phyloP scores from a whole-genome alignment of 352 stramenopile genomes.

The Phytopythium montanum region DNA sequence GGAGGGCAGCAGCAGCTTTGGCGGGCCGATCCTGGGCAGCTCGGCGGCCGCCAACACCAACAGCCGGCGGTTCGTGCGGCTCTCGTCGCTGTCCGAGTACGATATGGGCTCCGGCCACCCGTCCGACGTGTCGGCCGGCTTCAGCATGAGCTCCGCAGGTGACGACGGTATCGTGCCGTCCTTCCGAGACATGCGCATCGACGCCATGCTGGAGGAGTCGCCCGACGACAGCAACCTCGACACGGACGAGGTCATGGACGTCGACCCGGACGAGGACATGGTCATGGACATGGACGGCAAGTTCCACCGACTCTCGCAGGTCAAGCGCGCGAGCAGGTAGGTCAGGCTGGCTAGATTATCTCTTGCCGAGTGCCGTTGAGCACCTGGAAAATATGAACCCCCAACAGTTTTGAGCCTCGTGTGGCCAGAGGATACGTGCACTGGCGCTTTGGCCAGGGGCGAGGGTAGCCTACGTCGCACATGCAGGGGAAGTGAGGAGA shows the following conservation, averaged over 20 bases:
- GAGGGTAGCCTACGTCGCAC: too few species aligned
- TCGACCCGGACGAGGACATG: constrained; percentile 10
- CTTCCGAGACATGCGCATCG: constrained; percentile 40
- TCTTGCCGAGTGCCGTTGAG: background rate
- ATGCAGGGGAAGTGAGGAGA: background rate
- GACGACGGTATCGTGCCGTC: constrained; percentile 34
- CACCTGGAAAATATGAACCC: background rate
- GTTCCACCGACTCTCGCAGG: constrained; percentile 9
- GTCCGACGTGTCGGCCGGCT: constrained; percentile 36
- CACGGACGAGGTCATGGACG: constrained; percentile 23
- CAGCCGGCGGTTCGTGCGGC: constrained; percentile 32
- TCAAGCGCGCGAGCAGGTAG: constrained; percentile 2
- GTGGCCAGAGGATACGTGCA: too few species aligned
- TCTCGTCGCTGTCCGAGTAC: constrained; percentile 69
- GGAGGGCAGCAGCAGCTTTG: constrained; percentile 21
- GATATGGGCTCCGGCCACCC: constrained; percentile 27
- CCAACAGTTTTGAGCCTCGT: too few species aligned
- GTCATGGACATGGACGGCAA: constrained; percentile 14
- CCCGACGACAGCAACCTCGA: constrained; percentile 27
- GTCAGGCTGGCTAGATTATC: background rate
- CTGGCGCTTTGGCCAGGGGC: too few species aligned
- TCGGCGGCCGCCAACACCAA: constrained; percentile 19
- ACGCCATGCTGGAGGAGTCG: constrained; percentile 48
- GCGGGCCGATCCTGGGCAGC: constrained; percentile 17
- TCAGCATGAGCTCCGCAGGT: constrained; percentile 27